These are phyloP conservation scores for Breviolum minutum DNA, from an alignment of 73 alveolate genomes.

Conservation along the genomic window DNA sequence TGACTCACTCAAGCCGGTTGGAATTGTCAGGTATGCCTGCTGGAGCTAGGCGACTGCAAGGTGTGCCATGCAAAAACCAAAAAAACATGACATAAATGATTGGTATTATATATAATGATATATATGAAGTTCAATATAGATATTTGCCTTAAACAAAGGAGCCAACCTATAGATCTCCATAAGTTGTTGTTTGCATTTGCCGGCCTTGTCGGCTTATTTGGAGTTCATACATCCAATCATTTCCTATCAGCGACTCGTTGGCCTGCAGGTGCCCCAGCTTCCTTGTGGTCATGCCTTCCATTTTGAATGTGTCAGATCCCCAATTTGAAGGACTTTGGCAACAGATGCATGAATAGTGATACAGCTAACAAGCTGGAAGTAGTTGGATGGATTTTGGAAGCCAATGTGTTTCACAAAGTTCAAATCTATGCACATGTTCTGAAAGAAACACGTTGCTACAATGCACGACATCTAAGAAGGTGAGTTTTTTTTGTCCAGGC, in stretches of 20 bases:
- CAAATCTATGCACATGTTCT: no score
- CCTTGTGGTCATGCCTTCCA: conserved; percentile 94
- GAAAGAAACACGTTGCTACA: neutral
- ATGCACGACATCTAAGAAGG: neutral
- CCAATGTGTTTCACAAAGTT: no score
- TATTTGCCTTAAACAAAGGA: no score
- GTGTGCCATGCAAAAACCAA: neutral
- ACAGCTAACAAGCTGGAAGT: neutral
- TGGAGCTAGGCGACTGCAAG: conserved; percentile 91
- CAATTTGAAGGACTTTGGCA: neutral
- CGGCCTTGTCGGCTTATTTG: no score
- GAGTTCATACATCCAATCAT: no score
- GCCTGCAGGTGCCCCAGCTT: conserved; percentile 71
- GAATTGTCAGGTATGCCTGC: conserved; percentile 68
- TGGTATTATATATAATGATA: no score
- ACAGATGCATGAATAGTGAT: neutral
- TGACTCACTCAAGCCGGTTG: neutral
- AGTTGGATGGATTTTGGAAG: no score
- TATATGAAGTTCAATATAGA: no score
- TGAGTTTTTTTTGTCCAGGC: neutral
- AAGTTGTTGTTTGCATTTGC: no score
- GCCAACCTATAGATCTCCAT: no score
- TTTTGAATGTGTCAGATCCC: conserved; percentile 61
- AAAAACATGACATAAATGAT: no score
- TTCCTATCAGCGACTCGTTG: no score